phyloP scores from a whole-genome alignment of 768 basidiomycete species.

The Kwoniella sp. region DNA sequence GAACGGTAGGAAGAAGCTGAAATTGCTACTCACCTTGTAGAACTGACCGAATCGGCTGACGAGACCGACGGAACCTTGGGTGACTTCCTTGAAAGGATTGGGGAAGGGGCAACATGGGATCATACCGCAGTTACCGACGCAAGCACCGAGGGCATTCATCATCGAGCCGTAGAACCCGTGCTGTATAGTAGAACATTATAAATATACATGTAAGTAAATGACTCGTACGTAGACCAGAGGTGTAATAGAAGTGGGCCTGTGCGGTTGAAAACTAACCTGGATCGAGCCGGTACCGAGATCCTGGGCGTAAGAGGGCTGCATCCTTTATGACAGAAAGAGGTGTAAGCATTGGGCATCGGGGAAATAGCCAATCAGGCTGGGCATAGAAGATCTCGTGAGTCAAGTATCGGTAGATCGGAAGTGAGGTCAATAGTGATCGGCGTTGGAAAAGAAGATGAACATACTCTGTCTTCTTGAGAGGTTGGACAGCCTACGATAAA shows the following conservation, averaged over 20 bases:
- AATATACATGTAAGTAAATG: background rate
- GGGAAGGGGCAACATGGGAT: constrained; percentile 72
- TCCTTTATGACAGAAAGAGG: constrained; percentile 23
- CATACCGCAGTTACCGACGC: constrained; percentile 71
- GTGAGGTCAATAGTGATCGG: background rate
- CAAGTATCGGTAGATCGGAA: too few relatives aligned
- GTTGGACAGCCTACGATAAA: constrained; percentile 39
- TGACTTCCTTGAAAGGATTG: constrained; percentile 63
- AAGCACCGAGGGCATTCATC: constrained; percentile 68
- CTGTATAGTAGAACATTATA: constrained; percentile 28
- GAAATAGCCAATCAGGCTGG: too few relatives aligned
- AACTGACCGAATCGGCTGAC: constrained; percentile 93
- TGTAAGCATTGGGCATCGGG: background rate
- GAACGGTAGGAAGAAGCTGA: background rate
- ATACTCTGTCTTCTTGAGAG: constrained; percentile 48
- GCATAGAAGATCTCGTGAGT: too few relatives aligned
- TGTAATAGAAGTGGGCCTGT: too few relatives aligned
- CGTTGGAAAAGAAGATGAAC: constrained; percentile 8
- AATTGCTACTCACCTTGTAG: constrained; percentile 63
- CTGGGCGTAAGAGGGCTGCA: constrained; percentile 87
- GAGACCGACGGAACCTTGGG: constrained; percentile 58
- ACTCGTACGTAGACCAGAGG: too few relatives aligned
- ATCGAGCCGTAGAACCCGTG: constrained; percentile 86
- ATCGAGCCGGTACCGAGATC: constrained; percentile 74
- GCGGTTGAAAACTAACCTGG: constrained; percentile 56